phyloP scores from a whole-genome alignment of 1,284 basidiomycete species.

The Grifola frondosa region DNA sequence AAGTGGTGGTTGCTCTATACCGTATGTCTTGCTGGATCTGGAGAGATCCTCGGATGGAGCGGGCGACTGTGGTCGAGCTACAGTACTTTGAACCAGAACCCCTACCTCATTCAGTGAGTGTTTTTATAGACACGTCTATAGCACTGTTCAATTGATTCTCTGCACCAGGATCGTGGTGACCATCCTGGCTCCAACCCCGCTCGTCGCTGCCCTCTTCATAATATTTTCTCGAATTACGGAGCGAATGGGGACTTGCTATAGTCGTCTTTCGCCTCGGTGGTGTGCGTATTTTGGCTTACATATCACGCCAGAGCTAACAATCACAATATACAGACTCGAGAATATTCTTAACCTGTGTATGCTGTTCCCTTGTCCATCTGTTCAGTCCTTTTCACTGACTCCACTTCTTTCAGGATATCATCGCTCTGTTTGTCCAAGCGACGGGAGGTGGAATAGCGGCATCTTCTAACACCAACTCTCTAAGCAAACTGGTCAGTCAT shows the following conservation, averaged over 20 bases:
- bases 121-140: constrained; percentile 34
- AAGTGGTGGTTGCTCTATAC: constrained; percentile 58
- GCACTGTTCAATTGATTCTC: constrained; percentile 24
- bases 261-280: constrained; percentile 25
- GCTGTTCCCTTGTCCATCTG: neutral
- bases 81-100: constrained; percentile 17
- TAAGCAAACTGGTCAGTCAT: too few species aligned
- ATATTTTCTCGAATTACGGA: constrained; percentile 43
- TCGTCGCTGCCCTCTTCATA: constrained; percentile 49
- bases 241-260: constrained; percentile 37
- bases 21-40: constrained; percentile 44
- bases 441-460: constrained; percentile 39
- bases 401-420: constrained; percentile 34
- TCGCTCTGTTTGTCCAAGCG: constrained; percentile 44
- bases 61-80: constrained; percentile 34
- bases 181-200: constrained; percentile 46
- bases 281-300: constrained; percentile 35
- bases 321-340: constrained; percentile 31
- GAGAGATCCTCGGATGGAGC: constrained; percentile 53
- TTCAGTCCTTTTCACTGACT: neutral
- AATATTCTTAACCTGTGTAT: constrained; percentile 35
- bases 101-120: constrained; percentile 33
- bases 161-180: constrained; percentile 35
- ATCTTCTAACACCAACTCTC: constrained; percentile 9
- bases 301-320: neutral